These are phyloP conservation scores for Oryza australiensis DNA, from an alignment of 176 grass and related monocot species.

Conservation along the genomic window DNA sequence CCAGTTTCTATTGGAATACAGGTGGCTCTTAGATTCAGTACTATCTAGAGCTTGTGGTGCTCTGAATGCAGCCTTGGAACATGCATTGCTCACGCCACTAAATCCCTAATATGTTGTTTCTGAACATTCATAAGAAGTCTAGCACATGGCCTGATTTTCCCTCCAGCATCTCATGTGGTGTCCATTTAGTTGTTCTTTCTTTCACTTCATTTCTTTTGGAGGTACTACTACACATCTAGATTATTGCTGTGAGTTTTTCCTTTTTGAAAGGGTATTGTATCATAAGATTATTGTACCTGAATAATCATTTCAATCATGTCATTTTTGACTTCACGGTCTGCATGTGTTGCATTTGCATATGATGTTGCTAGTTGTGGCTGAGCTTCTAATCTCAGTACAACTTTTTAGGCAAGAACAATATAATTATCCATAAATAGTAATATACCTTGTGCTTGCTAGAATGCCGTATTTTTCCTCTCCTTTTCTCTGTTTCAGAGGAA, in stretches of 20 bases:
- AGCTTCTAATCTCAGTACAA: neutral
- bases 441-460: neutral
- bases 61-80: neutral
- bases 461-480: neutral
- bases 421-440: neutral
- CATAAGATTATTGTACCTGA: neutral
- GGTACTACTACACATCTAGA: neutral
- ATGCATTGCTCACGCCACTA: neutral
- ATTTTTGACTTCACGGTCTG: neutral
- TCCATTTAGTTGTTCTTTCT: neutral
- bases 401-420: neutral
- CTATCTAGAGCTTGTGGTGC: neutral
- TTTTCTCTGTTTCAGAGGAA: neutral
- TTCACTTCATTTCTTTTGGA: slow-evolving; percentile 1
- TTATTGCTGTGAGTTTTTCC: neutral
- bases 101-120: neutral
- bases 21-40: neutral
- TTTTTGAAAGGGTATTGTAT: neutral
- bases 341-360: neutral
- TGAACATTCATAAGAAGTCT: neutral
- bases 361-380: neutral
- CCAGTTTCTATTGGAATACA: neutral
- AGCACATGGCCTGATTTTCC: neutral
- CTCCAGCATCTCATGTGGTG: neutral
- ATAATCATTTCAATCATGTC: neutral